Evolutionary conservation across 108 stramenopile species (phyloP).

Genomic region (Nitzschia sp.): DNA sequence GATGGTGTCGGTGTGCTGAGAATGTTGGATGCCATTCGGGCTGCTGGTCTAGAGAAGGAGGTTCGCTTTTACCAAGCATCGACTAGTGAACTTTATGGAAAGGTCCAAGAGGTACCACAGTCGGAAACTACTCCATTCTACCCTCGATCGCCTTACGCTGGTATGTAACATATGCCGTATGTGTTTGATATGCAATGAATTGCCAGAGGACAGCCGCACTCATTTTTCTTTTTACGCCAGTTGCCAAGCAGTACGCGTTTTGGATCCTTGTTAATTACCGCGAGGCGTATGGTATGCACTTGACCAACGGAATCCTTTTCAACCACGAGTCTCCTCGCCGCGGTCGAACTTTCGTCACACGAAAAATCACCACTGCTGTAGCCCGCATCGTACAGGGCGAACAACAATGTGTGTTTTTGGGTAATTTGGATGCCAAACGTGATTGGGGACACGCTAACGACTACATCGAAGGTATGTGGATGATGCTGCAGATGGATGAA

Average conservation of each 20-base stretch:
- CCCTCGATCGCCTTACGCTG: constrained; percentile 98
- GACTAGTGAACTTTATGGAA: constrained; percentile 98
- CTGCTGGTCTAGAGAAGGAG: constrained; percentile 82
- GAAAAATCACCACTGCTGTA: constrained; percentile 96
- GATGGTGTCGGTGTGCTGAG: constrained; percentile 98
- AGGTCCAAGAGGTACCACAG: constrained; percentile 97
- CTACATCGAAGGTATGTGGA: constrained; percentile 99
- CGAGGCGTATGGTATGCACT: constrained; percentile 98
- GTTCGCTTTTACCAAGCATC: constrained; percentile 97
- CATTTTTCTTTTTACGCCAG: constrained; percentile 85
- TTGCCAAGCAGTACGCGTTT: constrained; percentile 98
- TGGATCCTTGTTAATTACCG: constrained; percentile 99
- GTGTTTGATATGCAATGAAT: not conserved
- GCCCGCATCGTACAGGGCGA: constrained; percentile 85
- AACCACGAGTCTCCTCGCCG: constrained; percentile 99
- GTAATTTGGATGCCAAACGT: constrained; percentile 98
- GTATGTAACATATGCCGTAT: constrained; percentile 8
- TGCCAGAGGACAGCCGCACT: constrained; percentile 50
- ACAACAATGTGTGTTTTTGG: constrained; percentile 92
- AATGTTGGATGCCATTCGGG: constrained; percentile 98
- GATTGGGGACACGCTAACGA: constrained; percentile 99
- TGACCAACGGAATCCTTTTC: constrained; percentile 97
- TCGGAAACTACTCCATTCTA: constrained; percentile 99
- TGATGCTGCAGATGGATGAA: constrained; percentile 95
- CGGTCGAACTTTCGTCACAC: constrained; percentile 98